These are phyloP conservation scores for Biscogniauxia sp. DNA, from an alignment of 2,329 filamentous ascomycete species.

Conservation along the genomic window DNA sequence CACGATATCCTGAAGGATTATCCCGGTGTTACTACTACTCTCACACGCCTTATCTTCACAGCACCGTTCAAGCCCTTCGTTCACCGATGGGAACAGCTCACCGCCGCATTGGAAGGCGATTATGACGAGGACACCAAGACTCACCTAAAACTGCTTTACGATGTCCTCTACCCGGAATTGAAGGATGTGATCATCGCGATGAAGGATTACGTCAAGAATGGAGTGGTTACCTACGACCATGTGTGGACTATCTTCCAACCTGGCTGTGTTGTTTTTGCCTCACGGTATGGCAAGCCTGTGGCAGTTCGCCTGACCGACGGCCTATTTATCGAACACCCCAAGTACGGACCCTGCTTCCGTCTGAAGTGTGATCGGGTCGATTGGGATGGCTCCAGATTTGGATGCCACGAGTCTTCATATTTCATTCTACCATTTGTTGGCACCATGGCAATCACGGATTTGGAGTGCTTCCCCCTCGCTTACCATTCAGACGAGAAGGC, in stretches of 20 bases:
- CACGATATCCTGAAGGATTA: slow-evolving; percentile 44
- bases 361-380: slow-evolving; percentile 3
- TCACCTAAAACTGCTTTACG: slow-evolving; percentile 37
- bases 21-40: slow-evolving; percentile 46
- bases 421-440: neutral
- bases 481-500: neutral
- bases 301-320: slow-evolving; percentile 3
- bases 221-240: slow-evolving; percentile 8
- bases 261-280: slow-evolving; percentile 5
- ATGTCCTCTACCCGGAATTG: slow-evolving; percentile 37
- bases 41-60: slow-evolving; percentile 49
- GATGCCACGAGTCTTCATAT: neutral
- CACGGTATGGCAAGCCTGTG: neutral
- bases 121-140: slow-evolving; percentile 34
- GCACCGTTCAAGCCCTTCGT: slow-evolving; percentile 52
- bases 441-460: neutral
- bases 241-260: slow-evolving; percentile 15
- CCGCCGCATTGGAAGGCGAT: slow-evolving; percentile 25
- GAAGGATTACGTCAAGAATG: slow-evolving; percentile 29
- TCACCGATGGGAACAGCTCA: slow-evolving; percentile 48
- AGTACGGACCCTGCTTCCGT: slow-evolving; percentile 5
- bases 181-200: slow-evolving; percentile 34
- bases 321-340: slow-evolving; percentile 2
- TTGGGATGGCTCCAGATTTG: neutral
- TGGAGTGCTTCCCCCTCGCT: neutral